A percentile compares a stretch with the other conserved stretches of the same genome.
Evolutionary conservation across 2,329 filamentous ascomycete species (phyloP).

Genomic region (Alternaria incomplexa): DNA sequence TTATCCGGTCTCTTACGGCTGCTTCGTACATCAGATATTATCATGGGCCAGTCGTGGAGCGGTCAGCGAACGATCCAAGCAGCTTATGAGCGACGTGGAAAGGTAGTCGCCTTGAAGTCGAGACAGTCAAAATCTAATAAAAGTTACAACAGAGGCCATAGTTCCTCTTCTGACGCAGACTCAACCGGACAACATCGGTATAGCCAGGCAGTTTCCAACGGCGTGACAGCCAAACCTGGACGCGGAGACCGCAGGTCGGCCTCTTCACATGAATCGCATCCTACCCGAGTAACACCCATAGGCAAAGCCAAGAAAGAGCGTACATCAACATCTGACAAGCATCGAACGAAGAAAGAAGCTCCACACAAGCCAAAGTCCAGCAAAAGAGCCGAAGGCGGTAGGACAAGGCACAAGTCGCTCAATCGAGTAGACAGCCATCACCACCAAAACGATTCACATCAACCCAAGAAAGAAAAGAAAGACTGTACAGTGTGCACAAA

Average conservation of each 20-base stretch:
- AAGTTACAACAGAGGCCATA: neutral
- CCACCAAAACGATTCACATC: neutral
- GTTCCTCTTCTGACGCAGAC: neutral
- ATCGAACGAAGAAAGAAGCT: neutral
- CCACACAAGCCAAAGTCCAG: neutral
- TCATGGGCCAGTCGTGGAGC: constrained; percentile 15
- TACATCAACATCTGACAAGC: too few relatives aligned
- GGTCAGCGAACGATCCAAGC: neutral
- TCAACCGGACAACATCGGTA: neutral
- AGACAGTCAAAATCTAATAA: too few relatives aligned
- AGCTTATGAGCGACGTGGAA: neutral
- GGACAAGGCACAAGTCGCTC: neutral
- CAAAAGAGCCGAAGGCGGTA: neutral
- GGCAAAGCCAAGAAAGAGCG: neutral
- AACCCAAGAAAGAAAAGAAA: neutral
- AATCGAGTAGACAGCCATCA: neutral
- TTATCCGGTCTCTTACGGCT: too few relatives aligned
- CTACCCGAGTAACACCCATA: neutral
- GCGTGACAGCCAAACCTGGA: neutral
- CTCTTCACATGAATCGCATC: neutral
- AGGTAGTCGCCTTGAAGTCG: neutral
- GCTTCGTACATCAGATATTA: neutral
- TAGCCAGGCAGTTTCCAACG: neutral
- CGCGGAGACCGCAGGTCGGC: neutral
- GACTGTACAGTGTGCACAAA: constrained; percentile 48